Evolutionary conservation across 108 stramenopile genomes (phyloP), one percentile per base, ranked within the genome.

Genomic region (Cyclotella baltica): DNA sequence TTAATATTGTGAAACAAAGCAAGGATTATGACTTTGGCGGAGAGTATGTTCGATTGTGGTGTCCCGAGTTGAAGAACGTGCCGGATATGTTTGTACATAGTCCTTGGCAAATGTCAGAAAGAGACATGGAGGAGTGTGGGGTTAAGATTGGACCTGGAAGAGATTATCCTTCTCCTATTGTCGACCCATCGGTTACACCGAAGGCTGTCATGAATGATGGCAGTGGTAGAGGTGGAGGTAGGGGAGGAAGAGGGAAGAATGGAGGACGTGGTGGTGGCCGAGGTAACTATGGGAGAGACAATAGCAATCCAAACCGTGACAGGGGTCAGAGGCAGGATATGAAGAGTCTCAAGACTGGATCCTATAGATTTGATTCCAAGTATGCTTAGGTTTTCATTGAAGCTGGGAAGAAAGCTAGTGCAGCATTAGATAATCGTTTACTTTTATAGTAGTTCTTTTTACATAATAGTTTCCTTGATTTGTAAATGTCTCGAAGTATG

Each of bases 11-110:
- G 46, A 98, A 99, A 73, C 98, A 99, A 77, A 85, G 88, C 22
- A 96, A 96, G 61, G 95, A 97, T 67, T 99, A 98, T 79, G 99
- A 99, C 58, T 78, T 86, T 46, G 85, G 97, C 46, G 99, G 97
- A 8, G 97, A 94, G 18, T 98, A 98, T 75, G 96, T 98, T 25
- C 85, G 96, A 19, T 90, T 93, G 48, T 99, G 99, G 99, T 76
- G 92, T 40, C 99, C 99, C 0, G 97, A 98, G 70, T 62, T 96
- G 22, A 85, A 87, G 67, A 70, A 93, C 74, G 90, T 96, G 2
- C 96, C 96, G 1, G 89, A 87, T 38, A 71, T 87, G 35, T 84
- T 77, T 55, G 84, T 96, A 4, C 92, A 94, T 62, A 91, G 93
- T 68, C 96, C 96, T 8, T 96, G 96, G 96, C 88, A 93, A 71